Percentiles rank a stretch among this genome's conserved stretches.
These are phyloP conservation scores for Rostrohypoxylon terebratum DNA, from an alignment of 495 filamentous ascomycete genomes.

Conservation along the genomic window DNA sequence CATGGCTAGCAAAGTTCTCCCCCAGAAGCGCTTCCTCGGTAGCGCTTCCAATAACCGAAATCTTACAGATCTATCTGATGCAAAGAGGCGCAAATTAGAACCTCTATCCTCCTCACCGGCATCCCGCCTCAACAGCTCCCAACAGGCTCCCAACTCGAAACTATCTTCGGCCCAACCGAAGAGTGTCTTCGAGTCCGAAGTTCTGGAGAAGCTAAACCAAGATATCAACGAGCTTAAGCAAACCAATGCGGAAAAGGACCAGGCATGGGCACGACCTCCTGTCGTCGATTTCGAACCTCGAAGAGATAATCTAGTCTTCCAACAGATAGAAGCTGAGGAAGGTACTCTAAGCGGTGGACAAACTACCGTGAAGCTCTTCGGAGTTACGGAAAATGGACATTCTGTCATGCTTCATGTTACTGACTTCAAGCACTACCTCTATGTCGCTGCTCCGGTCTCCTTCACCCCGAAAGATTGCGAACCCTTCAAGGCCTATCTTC, in stretches of 20 bases:
- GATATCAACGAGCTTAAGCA: conserved; percentile 86
- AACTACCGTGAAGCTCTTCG: conserved; percentile 87
- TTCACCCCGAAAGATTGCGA: conserved; percentile 83
- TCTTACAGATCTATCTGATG: conserved; percentile 51
- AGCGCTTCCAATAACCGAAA: conserved; percentile 63
- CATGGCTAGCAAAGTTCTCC: conserved; percentile 60
- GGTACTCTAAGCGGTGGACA: conserved; percentile 78
- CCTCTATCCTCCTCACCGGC: conserved; percentile 63
- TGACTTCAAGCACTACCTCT: conserved; percentile 96
- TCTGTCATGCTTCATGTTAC: conserved; percentile 96
- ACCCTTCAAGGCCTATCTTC: conserved; percentile 79
- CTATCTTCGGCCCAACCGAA: conserved; percentile 84
- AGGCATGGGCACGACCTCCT: conserved; percentile 88
- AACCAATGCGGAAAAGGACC: conserved; percentile 90
- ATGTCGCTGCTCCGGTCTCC: conserved; percentile 84
- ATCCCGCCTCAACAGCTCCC: conserved; percentile 67
- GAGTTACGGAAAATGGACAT: conserved; percentile 95
- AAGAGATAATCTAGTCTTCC: conserved; percentile 82
- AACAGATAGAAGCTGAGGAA: conserved; percentile 96
- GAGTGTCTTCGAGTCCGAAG: conserved; percentile 92
- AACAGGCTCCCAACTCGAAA: conserved; percentile 69
- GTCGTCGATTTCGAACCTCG: conserved; percentile 78
- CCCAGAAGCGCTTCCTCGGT: conserved; percentile 65
- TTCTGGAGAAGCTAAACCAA: conserved; percentile 93
- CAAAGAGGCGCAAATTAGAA: conserved; percentile 85